phyloP scores from a whole-genome alignment of 2,329 filamentous ascomycete species.

The Pseudogymnoascus sp. region DNA sequence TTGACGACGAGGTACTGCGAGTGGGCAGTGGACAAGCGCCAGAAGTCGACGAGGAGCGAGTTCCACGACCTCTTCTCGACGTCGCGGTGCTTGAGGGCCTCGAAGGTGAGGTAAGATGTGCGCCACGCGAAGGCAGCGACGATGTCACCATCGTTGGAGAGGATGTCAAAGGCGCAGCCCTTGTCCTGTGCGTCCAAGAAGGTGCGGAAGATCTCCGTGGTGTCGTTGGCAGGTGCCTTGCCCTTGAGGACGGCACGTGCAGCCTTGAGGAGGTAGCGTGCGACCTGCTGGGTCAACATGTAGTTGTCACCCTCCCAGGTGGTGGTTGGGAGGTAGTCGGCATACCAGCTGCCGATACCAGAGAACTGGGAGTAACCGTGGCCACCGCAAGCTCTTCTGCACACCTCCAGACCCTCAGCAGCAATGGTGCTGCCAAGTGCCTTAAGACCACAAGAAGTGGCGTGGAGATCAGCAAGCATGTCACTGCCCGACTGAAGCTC shows the following conservation, averaged over 20 bases:
- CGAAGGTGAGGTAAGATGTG: conserved; percentile 65
- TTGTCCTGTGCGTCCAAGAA: conserved; percentile 61
- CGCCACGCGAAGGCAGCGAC: conserved; percentile 71
- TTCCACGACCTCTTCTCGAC: conserved; percentile 72
- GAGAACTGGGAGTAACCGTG: conserved; percentile 70
- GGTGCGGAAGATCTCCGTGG: conserved; percentile 54
- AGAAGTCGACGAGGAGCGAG: conserved; percentile 69
- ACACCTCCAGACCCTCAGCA: conserved; percentile 66
- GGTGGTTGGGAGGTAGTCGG: conserved; percentile 63
- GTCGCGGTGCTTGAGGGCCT: conserved; percentile 66
- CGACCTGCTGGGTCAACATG: conserved; percentile 75
- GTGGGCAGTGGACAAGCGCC: conserved; percentile 65
- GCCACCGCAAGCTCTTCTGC: conserved; percentile 67
- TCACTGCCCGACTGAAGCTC: conserved; percentile 59
- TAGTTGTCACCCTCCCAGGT: conserved; percentile 73
- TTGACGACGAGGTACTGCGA: conserved; percentile 72
- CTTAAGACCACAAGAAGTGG: conserved; percentile 69
- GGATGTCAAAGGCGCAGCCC: conserved; percentile 66
- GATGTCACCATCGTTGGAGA: conserved; percentile 61
- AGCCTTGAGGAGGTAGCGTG: conserved; percentile 66
- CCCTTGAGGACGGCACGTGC: conserved; percentile 62
- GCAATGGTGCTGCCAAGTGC: conserved; percentile 64
- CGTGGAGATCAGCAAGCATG: conserved; percentile 65
- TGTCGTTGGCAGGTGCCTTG: conserved; percentile 59
- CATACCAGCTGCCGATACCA: conserved; percentile 68